Evolutionary conservation across 2,329 filamentous ascomycete species (phyloP).

Genomic region (Catunica adiposa): DNA sequence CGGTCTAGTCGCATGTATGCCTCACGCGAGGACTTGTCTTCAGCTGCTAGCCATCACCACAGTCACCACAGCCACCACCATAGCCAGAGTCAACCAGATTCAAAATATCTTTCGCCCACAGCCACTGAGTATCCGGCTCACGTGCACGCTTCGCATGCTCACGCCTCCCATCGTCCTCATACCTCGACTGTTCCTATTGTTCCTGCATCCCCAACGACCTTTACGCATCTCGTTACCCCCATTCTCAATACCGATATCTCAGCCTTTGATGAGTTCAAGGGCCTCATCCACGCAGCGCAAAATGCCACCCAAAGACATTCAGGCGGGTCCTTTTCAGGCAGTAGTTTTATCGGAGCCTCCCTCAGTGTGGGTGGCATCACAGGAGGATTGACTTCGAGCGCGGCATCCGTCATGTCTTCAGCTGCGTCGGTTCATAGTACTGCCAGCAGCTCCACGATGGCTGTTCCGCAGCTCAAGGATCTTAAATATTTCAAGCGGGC

Average conservation of each 20-base stretch:
- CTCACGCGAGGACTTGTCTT: constrained; percentile 28
- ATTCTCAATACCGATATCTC: constrained; percentile 67
- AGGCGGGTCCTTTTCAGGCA: constrained; percentile 12
- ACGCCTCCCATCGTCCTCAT: constrained; percentile 18
- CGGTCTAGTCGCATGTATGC: constrained; percentile 53
- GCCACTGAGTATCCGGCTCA: neutral
- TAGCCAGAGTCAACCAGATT: constrained; percentile 15
- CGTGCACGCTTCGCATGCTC: constrained; percentile 12
- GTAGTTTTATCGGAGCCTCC: constrained; percentile 41
- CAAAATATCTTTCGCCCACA: constrained; percentile 9
- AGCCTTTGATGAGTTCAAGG: constrained; percentile 72
- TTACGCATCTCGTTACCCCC: constrained; percentile 68
- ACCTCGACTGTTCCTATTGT: constrained; percentile 18
- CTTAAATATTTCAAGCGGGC: constrained; percentile 88
- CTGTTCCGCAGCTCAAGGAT: constrained; percentile 50
- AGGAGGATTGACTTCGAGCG: constrained; percentile 13
- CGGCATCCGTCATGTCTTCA: constrained; percentile 29
- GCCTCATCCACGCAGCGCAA: constrained; percentile 53
- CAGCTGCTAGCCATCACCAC: constrained; percentile 14
- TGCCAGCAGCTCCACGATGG: constrained; percentile 23
- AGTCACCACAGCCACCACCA: too few species aligned
- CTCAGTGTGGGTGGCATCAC: constrained; percentile 17
- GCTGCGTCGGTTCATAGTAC: constrained; percentile 32
- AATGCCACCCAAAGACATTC: constrained; percentile 37
- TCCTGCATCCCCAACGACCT: constrained; percentile 49